Evolutionary conservation across 768 basidiomycete species (phyloP).

Genomic region (Cubamyces sp.): DNA sequence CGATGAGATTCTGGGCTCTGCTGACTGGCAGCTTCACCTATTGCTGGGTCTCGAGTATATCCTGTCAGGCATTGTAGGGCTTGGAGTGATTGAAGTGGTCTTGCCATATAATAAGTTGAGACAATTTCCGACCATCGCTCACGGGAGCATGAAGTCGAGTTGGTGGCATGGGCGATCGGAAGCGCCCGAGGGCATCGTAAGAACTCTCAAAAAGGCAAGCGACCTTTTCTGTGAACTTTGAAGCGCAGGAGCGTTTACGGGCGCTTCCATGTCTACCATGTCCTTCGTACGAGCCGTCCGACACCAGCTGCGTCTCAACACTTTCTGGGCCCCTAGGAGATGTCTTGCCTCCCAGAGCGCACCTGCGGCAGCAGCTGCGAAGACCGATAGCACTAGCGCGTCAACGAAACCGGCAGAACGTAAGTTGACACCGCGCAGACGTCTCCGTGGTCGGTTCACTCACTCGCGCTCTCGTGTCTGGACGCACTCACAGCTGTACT

Average conservation of each 20-base stretch:
- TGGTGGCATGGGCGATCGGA: too few species aligned
- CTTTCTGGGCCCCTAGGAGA: conserved; percentile 27
- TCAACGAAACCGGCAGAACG: conserved; percentile 5
- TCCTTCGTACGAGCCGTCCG: conserved; percentile 32
- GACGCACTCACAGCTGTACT: conserved; percentile 13
- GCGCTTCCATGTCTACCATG: conserved; percentile 29
- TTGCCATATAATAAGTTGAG: too few species aligned
- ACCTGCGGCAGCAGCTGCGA: conserved; percentile 10
- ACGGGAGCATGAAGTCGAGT: too few species aligned
- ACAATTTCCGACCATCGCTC: too few species aligned
- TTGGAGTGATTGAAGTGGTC: too few species aligned
- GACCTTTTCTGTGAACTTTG: conserved; percentile 1
- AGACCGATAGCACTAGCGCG: background rate
- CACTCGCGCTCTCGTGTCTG: background rate
- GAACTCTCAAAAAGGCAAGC: background rate
- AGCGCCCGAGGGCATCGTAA: too few species aligned
- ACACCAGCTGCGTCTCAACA: conserved; percentile 29
- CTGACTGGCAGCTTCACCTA: too few species aligned
- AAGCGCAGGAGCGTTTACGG: background rate
- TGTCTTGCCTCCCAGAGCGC: conserved; percentile 29
- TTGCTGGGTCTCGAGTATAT: too few species aligned
- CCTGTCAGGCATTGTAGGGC: too few species aligned
- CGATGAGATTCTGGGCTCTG: too few species aligned
- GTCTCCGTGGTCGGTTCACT: background rate
- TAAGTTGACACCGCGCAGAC: background rate